Base-by-base conservation (phyloP, 768 basidiomycete genomes). In the Psilocybe tampanensis region DNA sequence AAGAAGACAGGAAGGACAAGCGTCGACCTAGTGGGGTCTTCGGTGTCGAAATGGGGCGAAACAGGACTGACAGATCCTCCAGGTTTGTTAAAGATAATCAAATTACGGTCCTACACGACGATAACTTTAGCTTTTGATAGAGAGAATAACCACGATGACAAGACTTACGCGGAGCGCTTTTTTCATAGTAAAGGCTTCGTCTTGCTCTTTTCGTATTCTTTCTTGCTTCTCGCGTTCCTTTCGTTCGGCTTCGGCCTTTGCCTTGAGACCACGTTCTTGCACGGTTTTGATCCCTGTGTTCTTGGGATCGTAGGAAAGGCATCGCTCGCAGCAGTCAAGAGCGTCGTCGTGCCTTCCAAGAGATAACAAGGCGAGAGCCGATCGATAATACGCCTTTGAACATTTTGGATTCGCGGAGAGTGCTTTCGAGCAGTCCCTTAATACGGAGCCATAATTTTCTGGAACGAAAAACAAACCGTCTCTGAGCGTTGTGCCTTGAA, bases 401-500 rank as follows among this genome's bases (percentile, higher is more conserved):
- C 88, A 86, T 43, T 72, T 77, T 0, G 79, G 72, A 65, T 91
- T 89, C n/a, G 84, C 54, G 0, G 68, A 68, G 24, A 97, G 74
- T 0, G 85, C 91, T 52, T 76, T 82, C 9, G 92, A 90, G 67
- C 92, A 93, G 70, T 98, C 97, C 58, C 83, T 80, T 43, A 99
- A 79, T 7, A 93, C 93, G 23, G 85, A 82, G 8, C 95, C 92
- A 64, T 90, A 90, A 70, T 98, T 99, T 70, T 90, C 95, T 94
- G 67, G 44, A 29, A n/a, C 8, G 39, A 1, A 22, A 42, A 8
- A 13, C 15, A 52, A 42, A 47, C 34, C 44, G 29, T 29, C 26
- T 33, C 63, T 19, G 55, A 54, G 26, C 44, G 6, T 34, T 48
- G 45, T 39, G 23, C 24, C 52, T 56, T 50, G 54, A 9, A 22